Conservation (phyloP, 176 grass and related monocot species). For the Bromus sterilis region DNA sequence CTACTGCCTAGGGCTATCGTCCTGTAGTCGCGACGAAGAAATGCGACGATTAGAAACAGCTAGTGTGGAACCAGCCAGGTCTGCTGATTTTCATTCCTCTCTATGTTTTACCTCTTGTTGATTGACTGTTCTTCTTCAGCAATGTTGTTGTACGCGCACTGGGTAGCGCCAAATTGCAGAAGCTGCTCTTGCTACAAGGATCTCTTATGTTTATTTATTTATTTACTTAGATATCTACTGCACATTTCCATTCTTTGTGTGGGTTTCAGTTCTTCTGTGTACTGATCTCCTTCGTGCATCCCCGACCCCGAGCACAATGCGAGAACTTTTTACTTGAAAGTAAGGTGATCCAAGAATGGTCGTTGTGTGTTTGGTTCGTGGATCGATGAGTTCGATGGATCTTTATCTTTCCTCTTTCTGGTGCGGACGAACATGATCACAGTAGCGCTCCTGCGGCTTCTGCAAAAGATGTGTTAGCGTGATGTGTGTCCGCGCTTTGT, state of each 20-base stretch:
- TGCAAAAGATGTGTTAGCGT: slow-evolving; percentile 22
- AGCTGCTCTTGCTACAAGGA: neutral
- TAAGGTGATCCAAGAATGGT: neutral
- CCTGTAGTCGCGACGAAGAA: too few relatives aligned
- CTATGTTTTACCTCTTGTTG: slow-evolving; percentile 4
- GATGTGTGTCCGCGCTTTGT: slow-evolving; percentile 29
- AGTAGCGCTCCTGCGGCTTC: neutral
- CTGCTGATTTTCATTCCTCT: neutral
- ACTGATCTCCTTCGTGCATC: neutral
- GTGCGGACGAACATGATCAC: slow-evolving; percentile 18
- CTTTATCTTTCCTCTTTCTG: slow-evolving; percentile 18
- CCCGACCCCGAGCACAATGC: neutral
- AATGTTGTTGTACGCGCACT: slow-evolving; percentile 24
- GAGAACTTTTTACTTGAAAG: slow-evolving; percentile 19
- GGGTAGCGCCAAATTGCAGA: neutral
- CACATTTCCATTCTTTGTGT: neutral
- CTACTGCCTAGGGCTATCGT: too few relatives aligned
- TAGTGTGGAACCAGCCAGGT: slow-evolving; percentile 12
- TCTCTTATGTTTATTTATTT: neutral
- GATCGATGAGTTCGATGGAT: slow-evolving; percentile 22
- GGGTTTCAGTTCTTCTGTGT: neutral
- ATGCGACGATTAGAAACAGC: neutral
- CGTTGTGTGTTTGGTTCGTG: neutral
- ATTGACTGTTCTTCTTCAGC: slow-evolving; percentile 19
- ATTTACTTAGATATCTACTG: neutral